phyloP scores from a whole-genome alignment of 345 rosid genomes.

The Lepidium africanum region DNA sequence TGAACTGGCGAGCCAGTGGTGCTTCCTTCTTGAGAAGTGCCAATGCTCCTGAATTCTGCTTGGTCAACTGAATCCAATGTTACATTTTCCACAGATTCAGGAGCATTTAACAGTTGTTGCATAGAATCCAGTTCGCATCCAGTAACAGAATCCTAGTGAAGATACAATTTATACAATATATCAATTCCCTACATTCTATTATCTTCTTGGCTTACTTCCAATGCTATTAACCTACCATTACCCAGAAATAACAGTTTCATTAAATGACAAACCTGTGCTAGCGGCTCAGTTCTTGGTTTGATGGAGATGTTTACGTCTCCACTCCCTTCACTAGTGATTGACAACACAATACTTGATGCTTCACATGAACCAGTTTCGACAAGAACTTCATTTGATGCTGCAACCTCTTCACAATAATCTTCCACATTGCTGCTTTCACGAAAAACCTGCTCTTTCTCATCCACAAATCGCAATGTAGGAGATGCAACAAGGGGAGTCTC shows the following conservation, averaged over 20 bases:
- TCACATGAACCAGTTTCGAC: conserved; percentile 27
- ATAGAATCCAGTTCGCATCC: conserved; percentile 6
- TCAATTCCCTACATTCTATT: background rate
- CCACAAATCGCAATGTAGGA: conserved; percentile 22
- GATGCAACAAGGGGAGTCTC: conserved; percentile 32
- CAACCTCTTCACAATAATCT: conserved; percentile 29
- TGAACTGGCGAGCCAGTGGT: conserved; percentile 20
- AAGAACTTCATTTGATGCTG: conserved; percentile 15
- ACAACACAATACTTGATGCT: conserved; percentile 27
- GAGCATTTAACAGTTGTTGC: conserved; percentile 15
- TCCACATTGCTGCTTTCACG: conserved; percentile 26
- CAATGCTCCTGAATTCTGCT: conserved; percentile 18
- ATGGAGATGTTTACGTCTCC: conserved; percentile 14
- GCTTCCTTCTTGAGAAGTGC: conserved; percentile 20
- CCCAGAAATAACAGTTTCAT: background rate
- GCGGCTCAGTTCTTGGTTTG: conserved; percentile 10
- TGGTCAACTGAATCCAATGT: conserved; percentile 3
- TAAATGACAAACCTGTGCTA: conserved; percentile 6
- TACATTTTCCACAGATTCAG: conserved; percentile 14
- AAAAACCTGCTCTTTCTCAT: conserved; percentile 33
- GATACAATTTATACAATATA: conserved; percentile 11
- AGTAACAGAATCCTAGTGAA: conserved; percentile 15
- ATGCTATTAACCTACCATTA: background rate
- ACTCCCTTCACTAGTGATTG: conserved; percentile 33
- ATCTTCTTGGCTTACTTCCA: background rate